Evolutionary conservation across 2,329 filamentous ascomycete species (phyloP).

Genomic region (Zymoseptoria brevis): DNA sequence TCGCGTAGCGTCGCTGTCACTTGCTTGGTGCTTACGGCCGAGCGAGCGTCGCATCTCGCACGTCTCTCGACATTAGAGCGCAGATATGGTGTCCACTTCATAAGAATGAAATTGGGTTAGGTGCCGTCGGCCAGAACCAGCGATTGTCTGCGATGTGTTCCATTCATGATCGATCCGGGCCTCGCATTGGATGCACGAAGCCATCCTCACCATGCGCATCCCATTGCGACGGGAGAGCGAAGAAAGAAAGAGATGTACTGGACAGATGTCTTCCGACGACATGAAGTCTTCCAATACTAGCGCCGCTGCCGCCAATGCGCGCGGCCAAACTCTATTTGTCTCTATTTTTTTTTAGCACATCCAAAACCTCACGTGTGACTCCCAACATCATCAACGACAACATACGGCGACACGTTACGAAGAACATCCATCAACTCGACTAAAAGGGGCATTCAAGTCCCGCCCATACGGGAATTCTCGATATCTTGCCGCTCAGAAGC

Average conservation of each 20-base stretch:
- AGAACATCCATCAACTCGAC: not conserved
- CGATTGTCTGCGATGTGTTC: too few species aligned
- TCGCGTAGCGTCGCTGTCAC: too few species aligned
- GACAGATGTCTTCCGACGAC: not conserved
- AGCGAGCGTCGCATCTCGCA: too few species aligned
- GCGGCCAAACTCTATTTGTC: not conserved
- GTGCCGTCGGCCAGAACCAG: too few species aligned
- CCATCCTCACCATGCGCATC: not conserved
- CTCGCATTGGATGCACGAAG: too few species aligned
- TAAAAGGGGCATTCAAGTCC: not conserved
- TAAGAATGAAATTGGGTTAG: too few species aligned
- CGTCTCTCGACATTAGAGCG: too few species aligned
- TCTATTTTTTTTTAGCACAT: not conserved
- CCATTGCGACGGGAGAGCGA: not conserved
- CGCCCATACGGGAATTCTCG: not conserved
- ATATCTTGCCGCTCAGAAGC: not conserved
- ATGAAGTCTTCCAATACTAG: not conserved
- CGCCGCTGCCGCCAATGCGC: not conserved
- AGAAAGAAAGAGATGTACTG: not conserved
- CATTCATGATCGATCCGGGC: too few species aligned
- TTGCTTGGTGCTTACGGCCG: too few species aligned
- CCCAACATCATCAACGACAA: not conserved
- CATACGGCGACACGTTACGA: not conserved
- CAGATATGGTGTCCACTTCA: too few species aligned
- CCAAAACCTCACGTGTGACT: not conserved